phyloP scores from a whole-genome alignment of 2,329 filamentous ascomycete genomes.

The Thelonectria discophora region DNA sequence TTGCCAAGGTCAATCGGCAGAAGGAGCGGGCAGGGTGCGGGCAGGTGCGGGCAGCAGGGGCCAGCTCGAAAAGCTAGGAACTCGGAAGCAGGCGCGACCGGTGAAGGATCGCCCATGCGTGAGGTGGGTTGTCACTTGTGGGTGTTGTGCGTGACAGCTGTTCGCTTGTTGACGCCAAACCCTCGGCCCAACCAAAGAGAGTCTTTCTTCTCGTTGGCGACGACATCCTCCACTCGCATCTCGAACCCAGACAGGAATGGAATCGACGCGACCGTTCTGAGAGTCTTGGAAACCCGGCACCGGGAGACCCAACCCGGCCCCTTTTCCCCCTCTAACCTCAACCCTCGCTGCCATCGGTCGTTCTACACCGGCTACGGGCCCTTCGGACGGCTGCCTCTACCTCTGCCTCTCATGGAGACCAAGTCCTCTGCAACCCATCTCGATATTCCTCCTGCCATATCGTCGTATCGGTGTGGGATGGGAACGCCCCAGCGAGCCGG shows the following conservation, averaged over 20 bases:
- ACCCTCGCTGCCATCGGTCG: background rate
- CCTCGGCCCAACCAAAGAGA: slow-evolving; percentile 29
- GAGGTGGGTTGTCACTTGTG: no score
- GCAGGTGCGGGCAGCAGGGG: no score
- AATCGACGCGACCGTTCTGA: slow-evolving; percentile 16
- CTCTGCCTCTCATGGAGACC: slow-evolving; percentile 3
- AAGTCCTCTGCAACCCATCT: slow-evolving; percentile 3
- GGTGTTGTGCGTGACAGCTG: slow-evolving; percentile 34
- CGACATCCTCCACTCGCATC: slow-evolving; percentile 37
- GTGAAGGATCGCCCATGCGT: slow-evolving; percentile 37
- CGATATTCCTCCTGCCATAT: background rate
- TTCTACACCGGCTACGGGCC: background rate
- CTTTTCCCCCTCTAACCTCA: background rate
- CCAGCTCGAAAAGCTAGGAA: background rate
- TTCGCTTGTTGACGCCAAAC: slow-evolving; percentile 37
- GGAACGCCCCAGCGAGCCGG: slow-evolving; percentile 29
- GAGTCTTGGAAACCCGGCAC: background rate
- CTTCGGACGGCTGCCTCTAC: slow-evolving; percentile 7
- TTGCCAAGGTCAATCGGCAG: slow-evolving; percentile 16
- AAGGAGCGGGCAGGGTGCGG: background rate
- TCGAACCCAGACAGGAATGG: slow-evolving; percentile 32
- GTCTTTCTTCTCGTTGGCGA: slow-evolving; percentile 20
- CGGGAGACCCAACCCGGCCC: background rate
- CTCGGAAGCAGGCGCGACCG: slow-evolving; percentile 25
- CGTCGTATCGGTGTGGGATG: slow-evolving; percentile 1